Conservation (phyloP, 139 green algal species). For the Tetraselmis chui region DNA sequence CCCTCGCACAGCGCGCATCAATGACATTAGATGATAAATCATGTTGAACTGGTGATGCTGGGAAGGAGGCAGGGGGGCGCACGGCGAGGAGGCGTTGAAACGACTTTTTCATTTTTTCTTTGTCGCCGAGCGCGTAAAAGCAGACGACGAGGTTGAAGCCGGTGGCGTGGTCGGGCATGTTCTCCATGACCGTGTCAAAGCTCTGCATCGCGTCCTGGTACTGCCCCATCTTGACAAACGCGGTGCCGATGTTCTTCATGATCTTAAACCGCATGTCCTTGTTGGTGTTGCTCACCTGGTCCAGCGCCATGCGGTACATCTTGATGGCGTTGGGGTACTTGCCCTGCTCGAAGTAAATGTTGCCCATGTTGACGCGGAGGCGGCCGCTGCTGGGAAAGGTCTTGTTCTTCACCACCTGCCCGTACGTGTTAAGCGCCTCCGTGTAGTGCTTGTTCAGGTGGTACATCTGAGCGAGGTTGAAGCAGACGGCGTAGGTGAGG, state of each 20-base stretch:
- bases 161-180: slow-evolving; percentile 60
- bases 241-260: slow-evolving; percentile 75
- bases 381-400: slow-evolving; percentile 37
- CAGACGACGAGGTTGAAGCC: slow-evolving; percentile 81
- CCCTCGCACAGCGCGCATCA: no score
- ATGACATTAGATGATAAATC: no score
- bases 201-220: slow-evolving; percentile 66
- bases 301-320: slow-evolving; percentile 85
- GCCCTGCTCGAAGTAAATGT: slow-evolving; percentile 68
- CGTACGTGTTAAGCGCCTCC: slow-evolving; percentile 71
- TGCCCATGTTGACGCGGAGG: slow-evolving; percentile 84
- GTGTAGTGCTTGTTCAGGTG: slow-evolving; percentile 52
- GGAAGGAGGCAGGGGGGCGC: not conserved
- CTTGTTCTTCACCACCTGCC: slow-evolving; percentile 61
- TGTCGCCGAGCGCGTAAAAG: slow-evolving; percentile 63
- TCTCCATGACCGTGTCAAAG: slow-evolving; percentile 60
- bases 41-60: no score
- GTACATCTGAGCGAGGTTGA: slow-evolving; percentile 54
- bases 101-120: slow-evolving; percentile 62
- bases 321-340: slow-evolving; percentile 59
- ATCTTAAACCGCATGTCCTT: slow-evolving; percentile 57
- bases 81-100: slow-evolving; percentile 58
- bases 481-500: slow-evolving; percentile 56
- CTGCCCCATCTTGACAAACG: slow-evolving; percentile 71
- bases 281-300: slow-evolving; percentile 49